Conservation (phyloP, 768 basidiomycete genomes). For the Rickenella mellea region DNA sequence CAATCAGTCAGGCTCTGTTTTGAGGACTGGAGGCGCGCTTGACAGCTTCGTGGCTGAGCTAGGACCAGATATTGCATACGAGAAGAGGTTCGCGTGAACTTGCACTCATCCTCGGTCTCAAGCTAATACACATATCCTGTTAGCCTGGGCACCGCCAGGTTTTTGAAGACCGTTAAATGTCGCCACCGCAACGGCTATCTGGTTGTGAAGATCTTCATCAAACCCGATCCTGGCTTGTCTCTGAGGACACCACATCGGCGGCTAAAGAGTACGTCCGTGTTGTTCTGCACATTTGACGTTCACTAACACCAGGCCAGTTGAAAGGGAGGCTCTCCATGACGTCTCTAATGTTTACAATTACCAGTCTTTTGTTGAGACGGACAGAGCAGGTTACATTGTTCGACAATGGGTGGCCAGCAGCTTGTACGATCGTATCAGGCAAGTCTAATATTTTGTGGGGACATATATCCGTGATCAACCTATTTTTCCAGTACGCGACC, state of each 20-base stretch:
- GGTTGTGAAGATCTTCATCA: conserved; percentile 43
- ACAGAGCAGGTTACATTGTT: conserved; percentile 91
- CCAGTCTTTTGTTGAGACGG: conserved; percentile 86
- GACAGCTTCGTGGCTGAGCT: conserved; percentile 90
- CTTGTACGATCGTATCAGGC: conserved; percentile 97
- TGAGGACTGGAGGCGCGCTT: conserved; percentile 69
- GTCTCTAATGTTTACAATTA: conserved; percentile 86
- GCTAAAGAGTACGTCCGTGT: conserved; percentile 52
- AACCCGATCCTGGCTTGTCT: conserved; percentile 80
- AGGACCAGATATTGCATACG: conserved; percentile 79
- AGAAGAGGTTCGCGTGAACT: conserved; percentile 60
- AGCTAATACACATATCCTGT: background rate
- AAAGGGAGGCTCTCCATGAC: conserved; percentile 75
- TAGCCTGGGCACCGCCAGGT: conserved; percentile 33
- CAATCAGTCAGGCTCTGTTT: conserved; percentile 56
- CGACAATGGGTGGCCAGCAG: conserved; percentile 93
- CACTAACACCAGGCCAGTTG: conserved; percentile 42
- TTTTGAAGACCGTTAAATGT: conserved; percentile 80
- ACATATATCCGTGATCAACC: background rate
- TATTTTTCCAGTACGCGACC: conserved; percentile 70
- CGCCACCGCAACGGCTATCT: conserved; percentile 75
- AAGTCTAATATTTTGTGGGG: conserved; percentile 13
- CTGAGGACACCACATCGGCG: conserved; percentile 65
- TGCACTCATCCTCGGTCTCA: background rate
- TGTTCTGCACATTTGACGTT: conserved; percentile 1